Percentiles rank a stretch among this genome's conserved stretches.
phyloP scores from a whole-genome alignment of 2,329 filamentous ascomycete genomes.

The Dactylonectria macrodidyma region DNA sequence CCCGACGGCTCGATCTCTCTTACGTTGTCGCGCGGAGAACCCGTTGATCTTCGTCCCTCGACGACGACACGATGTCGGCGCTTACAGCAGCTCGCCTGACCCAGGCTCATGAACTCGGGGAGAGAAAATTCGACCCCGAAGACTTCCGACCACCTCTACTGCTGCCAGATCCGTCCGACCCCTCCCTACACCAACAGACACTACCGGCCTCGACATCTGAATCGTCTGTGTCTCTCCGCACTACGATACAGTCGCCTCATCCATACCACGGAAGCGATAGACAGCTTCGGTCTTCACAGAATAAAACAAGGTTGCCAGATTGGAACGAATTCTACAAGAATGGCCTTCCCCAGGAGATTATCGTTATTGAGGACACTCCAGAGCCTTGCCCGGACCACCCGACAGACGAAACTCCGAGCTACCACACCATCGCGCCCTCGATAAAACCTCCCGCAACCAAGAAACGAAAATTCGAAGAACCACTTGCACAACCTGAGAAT shows the following conservation, averaged over 20 bases:
- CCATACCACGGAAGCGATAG: conserved; percentile 5
- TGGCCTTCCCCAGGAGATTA: conserved; percentile 86
- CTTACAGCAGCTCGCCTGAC: conserved; percentile 4
- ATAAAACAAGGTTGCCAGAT: conserved; percentile 65
- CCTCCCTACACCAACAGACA: conserved; percentile 8
- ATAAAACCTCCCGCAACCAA: neutral
- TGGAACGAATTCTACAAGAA: conserved; percentile 89
- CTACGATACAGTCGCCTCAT: conserved; percentile 2
- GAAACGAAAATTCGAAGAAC: conserved; percentile 5
- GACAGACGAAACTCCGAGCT: neutral
- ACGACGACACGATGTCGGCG: conserved; percentile 9
- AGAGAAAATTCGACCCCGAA: conserved; percentile 6
- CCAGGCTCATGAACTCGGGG: neutral
- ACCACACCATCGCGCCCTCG: neutral
- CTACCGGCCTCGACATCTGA: neutral
- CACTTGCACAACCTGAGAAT: neutral
- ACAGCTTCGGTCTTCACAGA: conserved; percentile 4
- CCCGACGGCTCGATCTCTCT: neutral
- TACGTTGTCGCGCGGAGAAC: neutral
- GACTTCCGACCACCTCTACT: conserved; percentile 8
- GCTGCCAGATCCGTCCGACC: conserved; percentile 2
- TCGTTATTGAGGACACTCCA: conserved; percentile 85
- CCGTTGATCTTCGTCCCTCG: conserved; percentile 4
- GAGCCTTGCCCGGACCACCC: conserved; percentile 55
- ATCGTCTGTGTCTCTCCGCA: neutral